A percentile compares a stretch with the other conserved stretches of the same genome.
phyloP scores from a whole-genome alignment of 768 basidiomycete genomes.

The Termitomyces sp. region DNA sequence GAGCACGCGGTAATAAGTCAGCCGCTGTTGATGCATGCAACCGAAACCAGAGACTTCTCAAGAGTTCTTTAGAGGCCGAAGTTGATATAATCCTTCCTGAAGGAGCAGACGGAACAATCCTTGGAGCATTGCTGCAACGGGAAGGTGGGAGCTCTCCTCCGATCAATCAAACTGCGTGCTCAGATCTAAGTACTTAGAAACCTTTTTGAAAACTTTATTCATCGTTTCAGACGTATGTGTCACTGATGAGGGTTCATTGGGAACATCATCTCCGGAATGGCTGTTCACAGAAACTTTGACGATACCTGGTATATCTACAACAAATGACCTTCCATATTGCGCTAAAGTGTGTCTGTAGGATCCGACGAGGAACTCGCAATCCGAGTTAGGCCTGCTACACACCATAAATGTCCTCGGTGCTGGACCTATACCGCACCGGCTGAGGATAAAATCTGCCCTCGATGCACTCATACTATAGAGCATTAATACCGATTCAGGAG shows the following conservation, averaged over 20 bases:
- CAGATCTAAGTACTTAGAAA: constrained; percentile 37
- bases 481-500: background rate
- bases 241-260: constrained; percentile 36
- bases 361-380: constrained; percentile 35
- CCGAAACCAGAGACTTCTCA: constrained; percentile 38
- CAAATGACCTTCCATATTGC: background rate
- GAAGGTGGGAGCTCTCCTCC: constrained; percentile 32
- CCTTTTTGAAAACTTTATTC: constrained; percentile 66
- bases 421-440: constrained; percentile 68
- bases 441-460: constrained; percentile 51
- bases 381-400: constrained; percentile 53
- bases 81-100: constrained; percentile 56
- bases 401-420: constrained; percentile 83
- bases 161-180: background rate
- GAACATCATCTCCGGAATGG: constrained; percentile 41
- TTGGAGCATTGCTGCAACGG: constrained; percentile 30
- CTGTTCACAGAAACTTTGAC: constrained; percentile 35
- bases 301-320: constrained; percentile 36
- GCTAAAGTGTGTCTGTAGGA: constrained; percentile 9
- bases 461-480: constrained; percentile 44
- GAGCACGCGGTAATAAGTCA: constrained; percentile 72
- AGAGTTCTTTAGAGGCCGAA: constrained; percentile 72
- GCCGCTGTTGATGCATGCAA: constrained; percentile 11
- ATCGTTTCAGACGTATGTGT: constrained; percentile 71
- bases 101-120: constrained; percentile 15